A percentile compares a stretch with the other conserved stretches of the same genome.
These are phyloP conservation scores for Petunia secreta DNA, from an alignment of 257 asterid genomes.

Conservation along the genomic window DNA sequence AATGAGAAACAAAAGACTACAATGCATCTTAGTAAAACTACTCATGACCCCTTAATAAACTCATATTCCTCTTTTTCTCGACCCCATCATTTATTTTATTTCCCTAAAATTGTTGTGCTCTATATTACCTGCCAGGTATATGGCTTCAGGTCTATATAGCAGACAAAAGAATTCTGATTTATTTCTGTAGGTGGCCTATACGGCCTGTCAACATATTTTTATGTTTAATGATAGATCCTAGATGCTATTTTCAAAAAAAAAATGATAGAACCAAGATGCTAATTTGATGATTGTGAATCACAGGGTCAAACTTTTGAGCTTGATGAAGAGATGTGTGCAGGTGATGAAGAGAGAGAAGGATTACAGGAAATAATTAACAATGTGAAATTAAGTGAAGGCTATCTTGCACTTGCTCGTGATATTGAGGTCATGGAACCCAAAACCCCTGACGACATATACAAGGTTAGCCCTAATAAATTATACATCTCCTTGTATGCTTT, in stretches of 20 bases:
- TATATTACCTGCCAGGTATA: constrained; percentile 2
- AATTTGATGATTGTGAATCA: constrained; percentile 10
- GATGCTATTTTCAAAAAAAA: background rate
- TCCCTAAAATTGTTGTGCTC: background rate
- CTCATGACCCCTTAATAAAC: too few species aligned
- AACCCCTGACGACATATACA: constrained; percentile 95
- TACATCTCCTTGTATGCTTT: constrained; percentile 17
- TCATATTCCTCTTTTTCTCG: too few species aligned
- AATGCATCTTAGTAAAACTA: too few species aligned
- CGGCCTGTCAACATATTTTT: background rate
- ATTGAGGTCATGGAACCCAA: constrained; percentile 98
- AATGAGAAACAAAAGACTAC: too few species aligned
- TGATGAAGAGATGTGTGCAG: constrained; percentile 54
- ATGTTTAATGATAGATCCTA: background rate
- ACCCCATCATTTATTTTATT: constrained; percentile 1
- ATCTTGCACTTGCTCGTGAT: constrained; percentile 96
- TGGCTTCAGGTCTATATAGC: background rate
- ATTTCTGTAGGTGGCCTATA: too few species aligned
- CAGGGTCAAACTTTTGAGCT: constrained; percentile 84
- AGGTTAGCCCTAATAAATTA: constrained; percentile 47
- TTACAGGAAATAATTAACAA: constrained; percentile 80
- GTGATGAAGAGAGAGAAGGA: constrained; percentile 67
- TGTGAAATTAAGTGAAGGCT: constrained; percentile 83
- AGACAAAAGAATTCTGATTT: too few species aligned
- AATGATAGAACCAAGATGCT: background rate